These are phyloP conservation scores for Phragmites australis DNA, from an alignment of 176 grass and related monocot species.

Conservation along the genomic window DNA sequence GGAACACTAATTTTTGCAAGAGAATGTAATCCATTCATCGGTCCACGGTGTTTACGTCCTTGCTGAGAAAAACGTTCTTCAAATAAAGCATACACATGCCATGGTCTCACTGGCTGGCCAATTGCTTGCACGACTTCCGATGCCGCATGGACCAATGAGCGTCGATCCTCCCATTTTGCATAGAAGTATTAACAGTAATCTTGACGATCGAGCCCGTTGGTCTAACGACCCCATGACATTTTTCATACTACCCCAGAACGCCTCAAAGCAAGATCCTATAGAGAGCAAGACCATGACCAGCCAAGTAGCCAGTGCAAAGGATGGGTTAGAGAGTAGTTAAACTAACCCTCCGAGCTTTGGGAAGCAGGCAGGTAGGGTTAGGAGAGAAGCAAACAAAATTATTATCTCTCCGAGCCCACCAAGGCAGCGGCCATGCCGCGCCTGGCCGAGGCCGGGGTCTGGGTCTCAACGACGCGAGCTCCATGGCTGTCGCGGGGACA, in stretches of 20 bases:
- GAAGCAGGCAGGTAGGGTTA: constrained; percentile 30
- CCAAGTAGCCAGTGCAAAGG: neutral
- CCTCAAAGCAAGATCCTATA: constrained; percentile 46
- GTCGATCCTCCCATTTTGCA: neutral
- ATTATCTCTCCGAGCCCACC: constrained; percentile 26
- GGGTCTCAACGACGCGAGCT: constrained; percentile 29
- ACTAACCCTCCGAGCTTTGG: neutral
- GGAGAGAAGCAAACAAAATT: constrained; percentile 22
- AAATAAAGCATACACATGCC: neutral
- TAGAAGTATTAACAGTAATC: neutral
- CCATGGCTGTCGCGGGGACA: constrained; percentile 34
- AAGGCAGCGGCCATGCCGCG: neutral
- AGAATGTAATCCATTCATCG: neutral
- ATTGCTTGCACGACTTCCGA: neutral
- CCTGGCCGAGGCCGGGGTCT: constrained; percentile 31
- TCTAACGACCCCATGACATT: neutral
- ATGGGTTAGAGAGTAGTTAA: constrained; percentile 21
- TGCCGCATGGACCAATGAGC: neutral
- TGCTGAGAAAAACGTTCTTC: neutral
- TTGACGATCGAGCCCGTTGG: constrained; percentile 23
- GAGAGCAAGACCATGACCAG: neutral
- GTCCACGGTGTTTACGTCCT: neutral
- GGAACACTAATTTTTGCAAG: neutral
- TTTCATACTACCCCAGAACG: neutral
- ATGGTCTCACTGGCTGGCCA: neutral